Base-by-base conservation (phyloP, 345 rosid genomes). In the Lepidium didymum region DNA sequence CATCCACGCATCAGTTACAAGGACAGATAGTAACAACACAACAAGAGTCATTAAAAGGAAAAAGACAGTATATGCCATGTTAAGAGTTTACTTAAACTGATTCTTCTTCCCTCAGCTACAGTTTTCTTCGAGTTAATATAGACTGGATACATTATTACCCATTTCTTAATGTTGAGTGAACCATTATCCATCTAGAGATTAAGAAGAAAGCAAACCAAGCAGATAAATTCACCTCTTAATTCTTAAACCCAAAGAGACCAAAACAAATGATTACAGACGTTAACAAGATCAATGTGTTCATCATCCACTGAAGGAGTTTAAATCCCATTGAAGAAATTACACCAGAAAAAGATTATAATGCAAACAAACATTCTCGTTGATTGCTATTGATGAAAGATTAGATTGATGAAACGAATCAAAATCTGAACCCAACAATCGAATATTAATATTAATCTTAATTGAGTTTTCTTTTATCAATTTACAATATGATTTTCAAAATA, bases 71-170 rank as follows among this genome's bases (percentile, higher is more conserved):
- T 5, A 12, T 40, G 18, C 7, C 33, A 57, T 12, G 33, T 38
- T 27, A n/a, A 23, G 25, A 34, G 27, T 46, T 34, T 86, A 50
- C 79, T 75, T 50, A 70, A 42, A 75, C 85, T 72, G 43, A 95
- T 84, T 49, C 94, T 82, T 73, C 97, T 82, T 19, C 98, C 99
- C 42, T 91, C 84, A 14, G 96, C 96, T 51, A 91, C 83, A 8
- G 96, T 95, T 74, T 91, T 89, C 88, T 87, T 95, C 1, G 96
- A 85, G 53, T 95, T 95, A 10, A 95, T 86, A 74, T 87, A 91
- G 36, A 88, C 86, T 8, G 96, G 99, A 67, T 89, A 91, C 47
- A 95, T n/a, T 61, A 91, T 83, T 29, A 83, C 66, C 98, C 96
- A 91, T 72, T 84, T 91, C 85, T 87, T 86, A 18, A 83, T 75